Conservation (phyloP, 768 basidiomycete species). For the Tylopilus sp. region DNA sequence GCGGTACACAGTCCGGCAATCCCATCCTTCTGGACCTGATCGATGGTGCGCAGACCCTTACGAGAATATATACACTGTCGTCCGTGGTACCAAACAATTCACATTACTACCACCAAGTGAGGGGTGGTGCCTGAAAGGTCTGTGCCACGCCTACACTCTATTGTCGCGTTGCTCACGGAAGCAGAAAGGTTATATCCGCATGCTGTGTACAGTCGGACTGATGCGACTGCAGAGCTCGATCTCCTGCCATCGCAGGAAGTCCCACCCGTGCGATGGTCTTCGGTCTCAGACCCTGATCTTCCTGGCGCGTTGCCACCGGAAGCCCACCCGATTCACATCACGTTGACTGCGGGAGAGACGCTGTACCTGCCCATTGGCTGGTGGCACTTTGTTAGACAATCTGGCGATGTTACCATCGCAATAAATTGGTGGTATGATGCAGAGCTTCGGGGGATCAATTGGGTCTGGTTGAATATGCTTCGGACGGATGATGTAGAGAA, state of each 20-base stretch:
- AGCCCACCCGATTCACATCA: slow-evolving; percentile 64
- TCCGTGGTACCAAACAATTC: slow-evolving; percentile 83
- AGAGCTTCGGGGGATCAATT: slow-evolving; percentile 66
- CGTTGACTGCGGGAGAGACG: slow-evolving; percentile 68
- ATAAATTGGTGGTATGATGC: slow-evolving; percentile 91
- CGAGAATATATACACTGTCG: slow-evolving; percentile 89
- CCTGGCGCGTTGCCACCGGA: slow-evolving; percentile 45
- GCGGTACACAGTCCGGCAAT: slow-evolving; percentile 47
- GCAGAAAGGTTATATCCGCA: slow-evolving; percentile 63
- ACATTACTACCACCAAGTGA: slow-evolving; percentile 88
- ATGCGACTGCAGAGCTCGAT: slow-evolving; percentile 19
- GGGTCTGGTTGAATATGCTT: slow-evolving; percentile 66
- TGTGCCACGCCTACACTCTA: slow-evolving; percentile 6
- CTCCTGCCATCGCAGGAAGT: slow-evolving; percentile 33
- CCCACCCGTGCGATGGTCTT: slow-evolving; percentile 76
- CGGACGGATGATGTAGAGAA: slow-evolving; percentile 41
- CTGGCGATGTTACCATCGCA: slow-evolving; percentile 58
- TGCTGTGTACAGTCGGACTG: slow-evolving; percentile 54
- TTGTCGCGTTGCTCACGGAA: slow-evolving; percentile 9
- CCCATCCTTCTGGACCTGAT: not conserved
- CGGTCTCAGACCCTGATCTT: slow-evolving; percentile 56
- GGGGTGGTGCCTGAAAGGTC: slow-evolving; percentile 78
- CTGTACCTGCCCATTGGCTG: slow-evolving; percentile 90
- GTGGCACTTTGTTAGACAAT: slow-evolving; percentile 90
- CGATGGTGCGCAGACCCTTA: slow-evolving; percentile 61